phyloP scores from a whole-genome alignment of 2,329 filamentous ascomycete species.

The Drechslerella dactyloides region DNA sequence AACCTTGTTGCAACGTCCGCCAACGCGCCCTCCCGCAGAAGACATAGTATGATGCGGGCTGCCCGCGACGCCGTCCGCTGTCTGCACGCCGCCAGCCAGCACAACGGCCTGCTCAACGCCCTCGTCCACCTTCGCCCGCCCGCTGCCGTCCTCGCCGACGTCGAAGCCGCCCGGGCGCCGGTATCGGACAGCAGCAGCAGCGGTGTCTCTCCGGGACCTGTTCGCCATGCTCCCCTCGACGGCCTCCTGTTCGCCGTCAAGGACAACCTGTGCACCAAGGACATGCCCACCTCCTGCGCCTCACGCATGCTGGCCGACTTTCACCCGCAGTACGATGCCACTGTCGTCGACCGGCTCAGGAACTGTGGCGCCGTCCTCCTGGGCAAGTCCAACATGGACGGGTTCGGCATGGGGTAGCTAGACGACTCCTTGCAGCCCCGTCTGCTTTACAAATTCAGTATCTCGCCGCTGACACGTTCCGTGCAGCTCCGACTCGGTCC shows the following conservation, averaged over 20 bases:
- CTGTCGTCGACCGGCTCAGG: constrained; percentile 73
- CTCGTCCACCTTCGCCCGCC: constrained; percentile 13
- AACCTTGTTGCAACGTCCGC: not conserved
- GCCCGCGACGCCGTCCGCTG: constrained; percentile 21
- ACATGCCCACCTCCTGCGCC: constrained; percentile 79
- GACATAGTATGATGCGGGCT: not conserved
- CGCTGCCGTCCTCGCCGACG: constrained; percentile 4
- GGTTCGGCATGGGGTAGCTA: constrained; percentile 82
- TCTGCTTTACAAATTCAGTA: not conserved
- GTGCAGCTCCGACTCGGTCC: constrained; percentile 71
- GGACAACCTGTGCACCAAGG: constrained; percentile 74
- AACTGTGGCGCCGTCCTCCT: constrained; percentile 68
- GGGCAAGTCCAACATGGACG: constrained; percentile 91
- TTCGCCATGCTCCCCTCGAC: constrained; percentile 57
- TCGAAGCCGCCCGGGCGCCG: constrained; percentile 2
- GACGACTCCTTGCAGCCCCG: not conserved
- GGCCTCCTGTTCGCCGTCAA: constrained; percentile 69
- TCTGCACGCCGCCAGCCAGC: constrained; percentile 14
- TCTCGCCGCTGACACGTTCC: constrained; percentile 2
- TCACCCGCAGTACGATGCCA: constrained; percentile 75
- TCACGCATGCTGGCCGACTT: constrained; percentile 72
- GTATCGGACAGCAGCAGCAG: not conserved
- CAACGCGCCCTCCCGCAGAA: not conserved
- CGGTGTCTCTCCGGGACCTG: constrained; percentile 1
- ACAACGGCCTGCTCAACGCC: constrained; percentile 35